Base-by-base conservation (phyloP, 1,284 basidiomycete genomes). In the Laetiporus sulphureus region DNA sequence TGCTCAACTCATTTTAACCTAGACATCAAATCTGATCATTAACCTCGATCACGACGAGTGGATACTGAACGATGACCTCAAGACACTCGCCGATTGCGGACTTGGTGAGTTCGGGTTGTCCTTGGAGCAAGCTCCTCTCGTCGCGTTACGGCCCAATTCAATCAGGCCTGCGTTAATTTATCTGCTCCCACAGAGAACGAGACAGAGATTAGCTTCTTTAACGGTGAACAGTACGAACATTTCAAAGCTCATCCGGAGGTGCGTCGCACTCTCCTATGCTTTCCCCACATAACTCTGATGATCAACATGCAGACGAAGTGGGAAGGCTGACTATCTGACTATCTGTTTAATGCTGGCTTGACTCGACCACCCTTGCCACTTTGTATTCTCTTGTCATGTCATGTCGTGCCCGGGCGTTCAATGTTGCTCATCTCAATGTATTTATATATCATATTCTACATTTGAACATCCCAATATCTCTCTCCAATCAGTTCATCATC, bases 21-120 rank as follows among this genome's bases (percentile, higher is more conserved):
- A 94, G 91, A 93, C 92, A 1, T 87, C 84, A 22, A 95, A 96
- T 66, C 72, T 96, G 23, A 95, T 96, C 62, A 94, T 97, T 57
- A 96, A 97, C 63, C 73, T 96, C 42, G 91, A 95, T 58, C 77
- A 93, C 55, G 92, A 96, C 51, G 90, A 95, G 27, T 93, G 91
- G 89, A 88, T 95, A 51, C 64, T 93, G 24, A 65, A 74, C 36
- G 81, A 92, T 50, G 79, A 82, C 29, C 60, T 60, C 11, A 77
- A 74, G 57, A 72, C 68, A 1, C 71, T 97, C 15, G 75, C 71
- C 2, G 76, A 82, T 4, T 64, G 77, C 20, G 89, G 84, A 11
- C 78, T 92, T 44, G 86, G 92, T 92, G 45, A 50, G 81, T 65
- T n/a, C n/a, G n/a, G n/a, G n/a, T n/a, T n/a, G n/a, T n/a, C n/a